A percentile compares a stretch with the other conserved stretches of the same genome.
Conservation (phyloP, 2,329 filamentous ascomycete genomes). For the Cadophora gregata region DNA sequence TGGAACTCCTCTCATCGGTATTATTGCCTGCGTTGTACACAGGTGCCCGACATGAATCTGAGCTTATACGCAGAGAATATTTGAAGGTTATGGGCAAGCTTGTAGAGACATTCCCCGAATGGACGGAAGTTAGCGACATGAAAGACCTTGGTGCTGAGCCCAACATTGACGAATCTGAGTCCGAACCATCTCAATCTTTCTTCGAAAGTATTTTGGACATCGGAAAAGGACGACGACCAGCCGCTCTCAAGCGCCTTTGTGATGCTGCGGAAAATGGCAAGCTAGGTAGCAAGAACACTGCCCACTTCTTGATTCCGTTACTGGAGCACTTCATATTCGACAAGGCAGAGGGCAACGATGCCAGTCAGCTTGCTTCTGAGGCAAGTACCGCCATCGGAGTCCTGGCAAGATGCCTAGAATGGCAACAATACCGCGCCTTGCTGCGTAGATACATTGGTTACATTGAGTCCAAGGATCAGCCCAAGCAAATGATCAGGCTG, state of each 20-base stretch:
- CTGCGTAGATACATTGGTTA: slow-evolving; percentile 85
- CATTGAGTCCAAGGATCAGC: slow-evolving; percentile 78
- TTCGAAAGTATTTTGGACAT: slow-evolving; percentile 94
- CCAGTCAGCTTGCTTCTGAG: slow-evolving; percentile 85
- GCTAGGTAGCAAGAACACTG: slow-evolving; percentile 78
- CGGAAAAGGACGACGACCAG: slow-evolving; percentile 82
- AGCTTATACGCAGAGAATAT: slow-evolving; percentile 84
- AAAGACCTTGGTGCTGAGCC: slow-evolving; percentile 64
- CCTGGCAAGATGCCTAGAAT: slow-evolving; percentile 79
- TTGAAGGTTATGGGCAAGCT: slow-evolving; percentile 80
- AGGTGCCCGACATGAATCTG: slow-evolving; percentile 78
- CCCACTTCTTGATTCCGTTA: slow-evolving; percentile 87
- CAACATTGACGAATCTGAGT: slow-evolving; percentile 52
- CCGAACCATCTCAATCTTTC: slow-evolving; percentile 69
- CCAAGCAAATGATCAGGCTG: slow-evolving; percentile 85
- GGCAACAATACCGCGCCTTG: slow-evolving; percentile 87
- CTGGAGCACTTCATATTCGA: slow-evolving; percentile 95
- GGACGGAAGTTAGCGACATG: slow-evolving; percentile 77
- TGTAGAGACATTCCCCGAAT: slow-evolving; percentile 71
- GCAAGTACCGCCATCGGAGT: slow-evolving; percentile 80
- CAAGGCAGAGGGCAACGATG: slow-evolving; percentile 73
- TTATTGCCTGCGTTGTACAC: slow-evolving; percentile 78
- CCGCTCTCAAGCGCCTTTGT: slow-evolving; percentile 80
- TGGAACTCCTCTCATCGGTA: slow-evolving; percentile 64
- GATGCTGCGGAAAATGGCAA: slow-evolving; percentile 67